Evolutionary conservation across 1,284 basidiomycete genomes (phyloP).

Genomic region (Xerocomus amazonicus): DNA sequence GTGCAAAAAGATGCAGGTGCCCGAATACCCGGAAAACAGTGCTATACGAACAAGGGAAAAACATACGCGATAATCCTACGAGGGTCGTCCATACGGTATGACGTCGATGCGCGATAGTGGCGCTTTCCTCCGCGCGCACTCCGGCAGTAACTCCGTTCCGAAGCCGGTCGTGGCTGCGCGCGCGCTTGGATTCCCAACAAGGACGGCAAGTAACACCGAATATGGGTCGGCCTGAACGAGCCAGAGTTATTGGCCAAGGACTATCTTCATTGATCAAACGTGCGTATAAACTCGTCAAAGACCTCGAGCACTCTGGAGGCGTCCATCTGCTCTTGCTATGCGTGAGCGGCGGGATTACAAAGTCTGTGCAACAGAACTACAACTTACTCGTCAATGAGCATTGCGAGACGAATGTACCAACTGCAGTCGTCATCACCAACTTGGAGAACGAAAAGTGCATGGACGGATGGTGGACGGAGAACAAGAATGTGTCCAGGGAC

Average conservation of each 20-base stretch:
- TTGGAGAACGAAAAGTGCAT: constrained; percentile 40
- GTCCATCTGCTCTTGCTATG: constrained; percentile 38
- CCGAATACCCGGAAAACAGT: too few relatives aligned
- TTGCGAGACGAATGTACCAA: constrained; percentile 30
- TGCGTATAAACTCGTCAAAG: constrained; percentile 31
- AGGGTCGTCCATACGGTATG: too few relatives aligned
- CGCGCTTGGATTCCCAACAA: too few relatives aligned
- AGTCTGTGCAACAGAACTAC: constrained; percentile 30
- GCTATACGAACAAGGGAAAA: too few relatives aligned
- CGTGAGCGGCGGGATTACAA: constrained; percentile 36
- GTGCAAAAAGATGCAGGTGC: too few relatives aligned
- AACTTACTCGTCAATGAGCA: constrained; percentile 25
- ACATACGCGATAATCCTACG: too few relatives aligned
- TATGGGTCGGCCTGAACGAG: constrained; percentile 40
- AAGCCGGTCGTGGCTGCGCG: too few relatives aligned
- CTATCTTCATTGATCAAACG: constrained; percentile 31
- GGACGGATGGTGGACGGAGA: constrained; percentile 28
- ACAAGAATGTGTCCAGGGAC: constrained; percentile 17
- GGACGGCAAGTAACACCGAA: constrained; percentile 8
- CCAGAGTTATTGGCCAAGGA: constrained; percentile 19
- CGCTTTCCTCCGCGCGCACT: too few relatives aligned
- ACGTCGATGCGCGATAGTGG: too few relatives aligned
- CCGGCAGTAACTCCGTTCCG: too few relatives aligned
- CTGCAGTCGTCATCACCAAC: constrained; percentile 35
- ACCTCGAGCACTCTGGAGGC: constrained; percentile 29